Conservation (phyloP, 768 basidiomycete species). For the Thelephora aurantiotincta region DNA sequence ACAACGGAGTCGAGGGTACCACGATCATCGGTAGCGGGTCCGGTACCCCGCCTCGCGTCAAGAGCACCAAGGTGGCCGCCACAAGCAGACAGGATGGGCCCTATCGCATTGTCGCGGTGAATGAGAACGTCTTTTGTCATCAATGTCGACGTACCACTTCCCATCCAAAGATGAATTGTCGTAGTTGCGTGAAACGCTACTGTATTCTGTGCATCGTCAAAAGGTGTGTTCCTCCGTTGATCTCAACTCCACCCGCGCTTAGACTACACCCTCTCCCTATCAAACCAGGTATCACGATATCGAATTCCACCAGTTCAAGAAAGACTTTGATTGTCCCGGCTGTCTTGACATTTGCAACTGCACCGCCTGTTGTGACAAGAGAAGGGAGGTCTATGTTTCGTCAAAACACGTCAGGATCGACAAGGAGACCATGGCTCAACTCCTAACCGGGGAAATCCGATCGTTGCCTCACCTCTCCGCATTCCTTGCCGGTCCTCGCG, state of each 20-base stretch:
- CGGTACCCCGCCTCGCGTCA: too few species aligned
- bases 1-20: too few species aligned
- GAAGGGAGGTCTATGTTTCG: constrained; percentile 33
- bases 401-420: constrained; percentile 3
- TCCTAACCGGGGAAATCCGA: neutral
- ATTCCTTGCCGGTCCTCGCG: neutral
- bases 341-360: constrained; percentile 36
- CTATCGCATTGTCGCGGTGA: neutral
- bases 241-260: neutral
- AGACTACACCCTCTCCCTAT: neutral
- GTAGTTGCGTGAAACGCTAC: constrained; percentile 20
- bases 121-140: constrained; percentile 17
- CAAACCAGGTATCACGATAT: constrained; percentile 23
- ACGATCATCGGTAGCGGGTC: too few species aligned
- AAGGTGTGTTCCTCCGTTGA: constrained; percentile 13
- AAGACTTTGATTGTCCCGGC: constrained; percentile 26
- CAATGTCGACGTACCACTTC: constrained; percentile 18
- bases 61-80: too few species aligned
- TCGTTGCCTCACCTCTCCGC: neutral
- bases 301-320: constrained; percentile 18
- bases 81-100: too few species aligned
- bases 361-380: constrained; percentile 25
- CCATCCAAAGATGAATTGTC: constrained; percentile 24
- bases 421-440: neutral
- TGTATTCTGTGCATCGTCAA: constrained; percentile 20